Conservation (phyloP, 345 rosid species). For the Excoecaria agallocha region DNA sequence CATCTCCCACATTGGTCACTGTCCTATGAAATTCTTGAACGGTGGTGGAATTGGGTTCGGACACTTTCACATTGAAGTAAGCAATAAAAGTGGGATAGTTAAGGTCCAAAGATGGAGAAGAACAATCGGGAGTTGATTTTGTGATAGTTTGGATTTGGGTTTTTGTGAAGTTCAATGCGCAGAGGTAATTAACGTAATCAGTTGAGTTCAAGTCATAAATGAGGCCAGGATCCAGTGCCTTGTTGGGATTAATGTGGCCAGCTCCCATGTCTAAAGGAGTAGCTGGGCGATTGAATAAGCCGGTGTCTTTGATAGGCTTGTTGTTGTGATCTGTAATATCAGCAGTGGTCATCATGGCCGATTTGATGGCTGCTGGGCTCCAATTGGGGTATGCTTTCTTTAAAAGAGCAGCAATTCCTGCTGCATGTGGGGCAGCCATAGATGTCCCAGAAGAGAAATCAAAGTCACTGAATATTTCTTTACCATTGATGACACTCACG, state of each 20-base stretch:
- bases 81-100: constrained; percentile 65
- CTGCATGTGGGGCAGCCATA: constrained; percentile 53
- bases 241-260: constrained; percentile 53
- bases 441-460: constrained; percentile 53
- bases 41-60: neutral
- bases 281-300: constrained; percentile 23
- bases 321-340: constrained; percentile 28
- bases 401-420: constrained; percentile 52
- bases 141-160: constrained; percentile 49
- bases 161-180: constrained; percentile 44
- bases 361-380: constrained; percentile 58
- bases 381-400: constrained; percentile 49
- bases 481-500: constrained; percentile 10
- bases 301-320: constrained; percentile 23
- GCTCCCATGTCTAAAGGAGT: constrained; percentile 53
- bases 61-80: constrained; percentile 18
- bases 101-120: constrained; percentile 40
- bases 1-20: constrained; percentile 51
- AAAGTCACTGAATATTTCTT: constrained; percentile 25
- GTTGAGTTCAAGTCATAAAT: constrained; percentile 39
- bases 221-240: constrained; percentile 58
- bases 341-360: constrained; percentile 60
- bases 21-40: constrained; percentile 44
- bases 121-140: constrained; percentile 39
- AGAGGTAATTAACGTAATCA: constrained; percentile 46